A percentile compares a stretch with the other conserved stretches of the same genome.
Conservation (phyloP, 495 filamentous ascomycete genomes). For the Podospora tetraspora region DNA sequence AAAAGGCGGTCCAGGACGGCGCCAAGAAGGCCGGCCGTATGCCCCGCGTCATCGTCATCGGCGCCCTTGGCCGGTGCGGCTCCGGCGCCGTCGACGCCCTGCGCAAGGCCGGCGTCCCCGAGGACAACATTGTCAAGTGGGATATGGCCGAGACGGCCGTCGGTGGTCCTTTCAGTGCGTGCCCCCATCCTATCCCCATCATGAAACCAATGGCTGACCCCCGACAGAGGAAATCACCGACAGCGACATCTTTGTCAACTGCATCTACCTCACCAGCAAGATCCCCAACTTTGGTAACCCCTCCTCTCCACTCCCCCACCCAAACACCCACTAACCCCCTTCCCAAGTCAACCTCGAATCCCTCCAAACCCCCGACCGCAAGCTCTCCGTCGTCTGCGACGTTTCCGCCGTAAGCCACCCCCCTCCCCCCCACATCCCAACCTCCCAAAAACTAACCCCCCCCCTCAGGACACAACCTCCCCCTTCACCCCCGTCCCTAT, state of each 20-base stretch:
- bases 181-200: not conserved
- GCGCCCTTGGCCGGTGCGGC: slow-evolving; percentile 78
- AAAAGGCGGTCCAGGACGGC: slow-evolving; percentile 63
- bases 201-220: slow-evolving; percentile 7
- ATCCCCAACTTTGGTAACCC: slow-evolving; percentile 32
- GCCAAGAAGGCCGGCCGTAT: slow-evolving; percentile 57
- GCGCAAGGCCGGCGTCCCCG: slow-evolving; percentile 66
- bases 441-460: slow-evolving; percentile 20
- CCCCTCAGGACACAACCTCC: slow-evolving; percentile 56
- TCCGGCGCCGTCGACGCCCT: slow-evolving; percentile 77
- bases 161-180: slow-evolving; percentile 69
- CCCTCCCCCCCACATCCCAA: slow-evolving; percentile 58
- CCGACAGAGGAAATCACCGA: slow-evolving; percentile 66
- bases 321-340: not conserved
- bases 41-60: slow-evolving; percentile 57
- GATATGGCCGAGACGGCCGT: slow-evolving; percentile 84
- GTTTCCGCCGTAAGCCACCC: slow-evolving; percentile 75
- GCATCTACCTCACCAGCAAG: slow-evolving; percentile 69
- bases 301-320: not conserved
- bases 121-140: slow-evolving; percentile 78
- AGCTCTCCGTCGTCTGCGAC: slow-evolving; percentile 82
- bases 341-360: slow-evolving; percentile 56
- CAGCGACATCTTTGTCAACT: slow-evolving; percentile 80
- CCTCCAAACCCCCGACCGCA: slow-evolving; percentile 61
- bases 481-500: slow-evolving; percentile 63